Evolutionary conservation across 2,329 filamentous ascomycete genomes (phyloP), one percentile per base, ranked within the genome.

Genomic region (Calonectria pseudoturangicola): DNA sequence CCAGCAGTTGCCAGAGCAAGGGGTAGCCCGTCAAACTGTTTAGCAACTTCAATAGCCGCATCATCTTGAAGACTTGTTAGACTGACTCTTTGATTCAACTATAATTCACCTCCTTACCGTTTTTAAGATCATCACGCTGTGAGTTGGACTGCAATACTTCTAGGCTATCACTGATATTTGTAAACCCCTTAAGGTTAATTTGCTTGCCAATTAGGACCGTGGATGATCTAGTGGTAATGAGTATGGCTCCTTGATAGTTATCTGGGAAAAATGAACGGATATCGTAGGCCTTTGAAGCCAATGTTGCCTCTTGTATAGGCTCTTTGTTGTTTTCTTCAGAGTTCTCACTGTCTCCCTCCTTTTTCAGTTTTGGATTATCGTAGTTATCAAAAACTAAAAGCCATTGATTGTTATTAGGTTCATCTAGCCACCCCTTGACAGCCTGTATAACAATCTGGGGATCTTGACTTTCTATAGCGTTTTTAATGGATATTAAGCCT

Each of bases 1-100:
- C 86, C 86, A 25, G 87, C 87, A n/a, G 86, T 84, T 6, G 85
- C 78, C 16, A 89, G 82, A 2, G 87, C 87, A 33, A 89, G 82
- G 12, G 86, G 86, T 36, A 88, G 83, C 8, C 87, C 85, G 27
- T 45, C 56, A 62, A 62, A 21, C 21, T 9, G n/a, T 43, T 28
- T 16, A 0, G 12, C 30, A 62, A 62, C 21, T 28, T 62, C 56
- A 25, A 9, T 45, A 28, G 36, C 56, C 27, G 36, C 36, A 45
- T 45, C 36, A 43, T 62, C 56, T 62, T 41, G 8, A 18, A 62
- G 5, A 16, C 4, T 30, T 28, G 36, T 62, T 62, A 45, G 56
- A 9, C 21, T 27, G 0, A 16, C 4, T 43, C n/a, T 9, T 33
- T 5, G 30, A 5, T 25, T 28, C 21, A 30, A 15, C 36, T 21